A percentile compares a stretch with the other conserved stretches of the same genome.
Conservation (phyloP, 2,329 filamentous ascomycete species). For the Verticillium albo-atrum region DNA sequence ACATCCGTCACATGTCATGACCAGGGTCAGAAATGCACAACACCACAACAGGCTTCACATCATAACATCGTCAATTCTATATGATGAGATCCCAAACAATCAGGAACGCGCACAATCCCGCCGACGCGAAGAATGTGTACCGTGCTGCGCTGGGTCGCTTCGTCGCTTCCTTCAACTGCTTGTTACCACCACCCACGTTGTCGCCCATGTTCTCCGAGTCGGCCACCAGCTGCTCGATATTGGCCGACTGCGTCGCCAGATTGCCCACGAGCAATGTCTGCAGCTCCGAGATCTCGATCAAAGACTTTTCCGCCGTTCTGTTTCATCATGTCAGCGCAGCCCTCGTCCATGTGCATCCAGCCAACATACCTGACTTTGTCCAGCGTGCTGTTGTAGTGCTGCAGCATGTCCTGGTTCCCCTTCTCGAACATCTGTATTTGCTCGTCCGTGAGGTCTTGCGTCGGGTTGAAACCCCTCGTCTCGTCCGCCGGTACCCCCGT, state of each 20-base stretch:
- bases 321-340: slow-evolving; percentile 3
- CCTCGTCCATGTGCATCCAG: background rate
- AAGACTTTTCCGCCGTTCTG: slow-evolving; percentile 82
- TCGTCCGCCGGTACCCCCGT: slow-evolving; percentile 18
- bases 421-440: slow-evolving; percentile 91
- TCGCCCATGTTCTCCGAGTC: slow-evolving; percentile 79
- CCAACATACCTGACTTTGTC: slow-evolving; percentile 79
- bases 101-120: slow-evolving; percentile 68
- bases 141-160: slow-evolving; percentile 68
- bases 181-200: slow-evolving; percentile 86
- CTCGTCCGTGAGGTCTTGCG: slow-evolving; percentile 66
- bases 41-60: background rate
- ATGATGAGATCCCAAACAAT: slow-evolving; percentile 74
- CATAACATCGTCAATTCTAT: slow-evolving; percentile 17
- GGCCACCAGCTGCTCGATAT: slow-evolving; percentile 82
- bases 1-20: background rate
- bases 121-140: slow-evolving; percentile 76
- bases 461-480: slow-evolving; percentile 12
- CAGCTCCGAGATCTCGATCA: slow-evolving; percentile 88
- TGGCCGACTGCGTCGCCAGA: slow-evolving; percentile 77
- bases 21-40: background rate
- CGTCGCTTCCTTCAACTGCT: slow-evolving; percentile 80
- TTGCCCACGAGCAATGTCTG: slow-evolving; percentile 87
- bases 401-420: slow-evolving; percentile 89
- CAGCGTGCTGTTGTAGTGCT: slow-evolving; percentile 89